Base-by-base conservation (phyloP, 306 rosid genomes). In the Cicer judaicum region DNA sequence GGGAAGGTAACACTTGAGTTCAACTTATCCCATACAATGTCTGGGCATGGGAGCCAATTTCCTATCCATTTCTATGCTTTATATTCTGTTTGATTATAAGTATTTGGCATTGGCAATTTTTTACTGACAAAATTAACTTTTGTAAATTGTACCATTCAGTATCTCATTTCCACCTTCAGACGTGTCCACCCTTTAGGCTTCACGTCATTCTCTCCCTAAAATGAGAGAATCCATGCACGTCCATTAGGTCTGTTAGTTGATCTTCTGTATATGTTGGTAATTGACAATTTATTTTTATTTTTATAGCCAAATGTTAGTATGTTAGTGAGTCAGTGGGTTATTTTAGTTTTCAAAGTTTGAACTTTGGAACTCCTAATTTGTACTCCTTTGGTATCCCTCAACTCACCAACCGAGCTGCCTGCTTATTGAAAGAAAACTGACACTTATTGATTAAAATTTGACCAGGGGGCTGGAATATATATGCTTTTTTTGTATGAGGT, bases 401-500 rank as follows among this genome's bases (percentile, higher is more conserved):
- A 29, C 36, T 29, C 5, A 29, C 36, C 36, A 29, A 29, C 36
- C 36, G 36, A 29, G 36, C 36, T 29, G 5, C 5, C 36, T 29
- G 36, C 5, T 29, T 29, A 5, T n/a, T n/a, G 36, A 5, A 29
- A 29, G 36, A 29, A 74, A 29, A 11, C 14, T 40, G 72, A 10
- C 61, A 10, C 24, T 12, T 10, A n/a, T 43, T 43, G 39, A 34
- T 80, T 64, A 70, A 36, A 59, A 9, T 64, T 56, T 68, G 63
- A 76, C 68, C 78, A 16, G 15, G 48, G 36, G 48, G 29, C 40
- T 44, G 66, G 78, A 70, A 41, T 43, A 43, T 68, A 16, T 64
- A 1, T 67, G 4, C 43, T 24, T 44, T 55, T 43, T 61, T 63
- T 79, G 61, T 11, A 34, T 43, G 59, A 29, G 71, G 49, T 62